Percentiles rank a stretch among this genome's conserved stretches.
Evolutionary conservation across 495 filamentous ascomycete genomes (phyloP).

Genomic region (Daldinia bambusicola): DNA sequence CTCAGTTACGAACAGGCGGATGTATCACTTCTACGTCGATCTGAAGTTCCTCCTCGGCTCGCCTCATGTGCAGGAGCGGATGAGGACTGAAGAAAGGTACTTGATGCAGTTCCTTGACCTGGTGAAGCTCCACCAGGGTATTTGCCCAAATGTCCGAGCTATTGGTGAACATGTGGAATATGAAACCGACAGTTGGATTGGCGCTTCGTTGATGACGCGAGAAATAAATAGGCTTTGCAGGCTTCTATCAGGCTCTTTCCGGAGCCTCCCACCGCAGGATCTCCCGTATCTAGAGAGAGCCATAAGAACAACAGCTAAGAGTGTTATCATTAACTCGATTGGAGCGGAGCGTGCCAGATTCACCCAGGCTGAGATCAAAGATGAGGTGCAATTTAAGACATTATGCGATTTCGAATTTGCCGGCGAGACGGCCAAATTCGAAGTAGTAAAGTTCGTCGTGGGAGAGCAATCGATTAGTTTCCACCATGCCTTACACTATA

Average conservation of each 20-base stretch:
- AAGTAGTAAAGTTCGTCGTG: constrained; percentile 86
- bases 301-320: constrained; percentile 79
- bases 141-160: constrained; percentile 91
- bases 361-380: constrained; percentile 86
- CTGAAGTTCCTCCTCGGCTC: constrained; percentile 89
- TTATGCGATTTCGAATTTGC: constrained; percentile 85
- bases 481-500: constrained; percentile 97
- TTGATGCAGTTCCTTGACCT: constrained; percentile 94
- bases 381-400: constrained; percentile 80
- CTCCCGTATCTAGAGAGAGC: constrained; percentile 72
- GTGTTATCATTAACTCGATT: constrained; percentile 83
- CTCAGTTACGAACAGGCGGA: constrained; percentile 89
- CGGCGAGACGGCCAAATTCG: constrained; percentile 62
- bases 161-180: constrained; percentile 97
- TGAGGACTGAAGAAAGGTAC: constrained; percentile 85
- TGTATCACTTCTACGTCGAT: constrained; percentile 97
- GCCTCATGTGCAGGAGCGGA: constrained; percentile 82
- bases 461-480: constrained; percentile 94
- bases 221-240: constrained; percentile 93
- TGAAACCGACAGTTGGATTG: constrained; percentile 98
- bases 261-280: constrained; percentile 68
- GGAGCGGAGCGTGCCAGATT: constrained; percentile 91
- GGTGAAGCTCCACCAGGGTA: constrained; percentile 93
- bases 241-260: constrained; percentile 88
- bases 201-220: constrained; percentile 89